Evolutionary conservation across 345 rosid genomes (phyloP), one percentile per base, ranked within the genome.

Genomic region (Citrus sp.): DNA sequence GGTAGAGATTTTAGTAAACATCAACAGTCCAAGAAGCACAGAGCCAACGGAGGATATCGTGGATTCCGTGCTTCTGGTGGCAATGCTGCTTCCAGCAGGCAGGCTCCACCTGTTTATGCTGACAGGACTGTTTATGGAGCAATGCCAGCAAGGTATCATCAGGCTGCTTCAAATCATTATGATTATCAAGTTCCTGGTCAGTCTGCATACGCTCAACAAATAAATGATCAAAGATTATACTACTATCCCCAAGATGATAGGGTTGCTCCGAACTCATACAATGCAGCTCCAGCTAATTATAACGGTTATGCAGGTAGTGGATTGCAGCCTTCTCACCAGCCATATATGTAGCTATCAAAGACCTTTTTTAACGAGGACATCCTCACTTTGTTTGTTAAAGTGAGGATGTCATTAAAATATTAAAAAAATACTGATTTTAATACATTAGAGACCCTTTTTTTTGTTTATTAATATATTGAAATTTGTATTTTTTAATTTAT

Each of bases 1-100:
- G 64, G 18, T 65, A 86, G 85, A 30, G 87, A 79, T 59, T 75
- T 58, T 9, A 82, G 85, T 54, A 87, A 67, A 64, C 86, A 77
- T 82, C 88, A 82, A 30, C 82, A 77, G 16, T 66, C 49, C 60
- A 90, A 88, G 85, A 90, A 80, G 74, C 79, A 78, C 22, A 86
- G 85, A 79, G 59, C 81, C 27, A 84, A 70, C 40, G 78, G 81
- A 68, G 87, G 86, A 61, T 84, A 79, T 65, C 82, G 84, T 3
- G 84, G 88, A 69, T 81, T 67, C 51, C 90, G 80, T 74, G 63
- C 79, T 38, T 75, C 80, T 25, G 72, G 80, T 27, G 61, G 72
- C 77, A 70, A 67, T 51, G 54, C 64, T 49, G 59, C 73, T 54
- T 12, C 67, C 38, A 80, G 80, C 22, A 79, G 88, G 83, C 90